phyloP scores from a whole-genome alignment of 202 grass and related monocot species.

The Digitaria exilis region DNA sequence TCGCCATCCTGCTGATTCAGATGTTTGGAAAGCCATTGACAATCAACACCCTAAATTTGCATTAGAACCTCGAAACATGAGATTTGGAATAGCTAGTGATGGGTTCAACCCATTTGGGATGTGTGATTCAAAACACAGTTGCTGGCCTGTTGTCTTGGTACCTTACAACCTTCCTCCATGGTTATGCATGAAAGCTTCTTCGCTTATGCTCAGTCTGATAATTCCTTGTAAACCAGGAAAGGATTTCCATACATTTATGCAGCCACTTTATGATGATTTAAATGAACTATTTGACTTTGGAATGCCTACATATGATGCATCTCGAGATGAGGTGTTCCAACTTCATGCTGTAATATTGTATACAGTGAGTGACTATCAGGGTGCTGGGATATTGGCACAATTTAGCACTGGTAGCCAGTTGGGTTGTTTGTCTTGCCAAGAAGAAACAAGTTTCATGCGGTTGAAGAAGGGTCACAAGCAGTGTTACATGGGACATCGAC shows the following conservation, averaged over 20 bases:
- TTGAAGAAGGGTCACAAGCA: constrained; percentile 34
- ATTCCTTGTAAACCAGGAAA: constrained; percentile 20
- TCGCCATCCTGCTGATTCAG: constrained; percentile 32
- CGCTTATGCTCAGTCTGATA: constrained; percentile 34
- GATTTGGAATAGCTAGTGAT: constrained; percentile 39
- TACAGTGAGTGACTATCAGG: constrained; percentile 36
- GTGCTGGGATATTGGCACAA: constrained; percentile 2
- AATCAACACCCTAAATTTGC: neutral
- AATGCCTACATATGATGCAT: constrained; percentile 45
- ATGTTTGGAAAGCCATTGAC: constrained; percentile 36
- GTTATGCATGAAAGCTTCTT: constrained; percentile 52
- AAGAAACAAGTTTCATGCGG: constrained; percentile 23
- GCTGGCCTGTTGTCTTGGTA: constrained; percentile 38
- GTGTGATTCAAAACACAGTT: neutral
- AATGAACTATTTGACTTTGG: constrained; percentile 36
- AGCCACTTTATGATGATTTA: constrained; percentile 41
- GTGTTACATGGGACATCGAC: constrained; percentile 30
- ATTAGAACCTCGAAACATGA: constrained; percentile 14
- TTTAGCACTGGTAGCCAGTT: neutral
- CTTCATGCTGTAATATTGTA: constrained; percentile 16
- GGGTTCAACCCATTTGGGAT: constrained; percentile 41
- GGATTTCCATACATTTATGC: constrained; percentile 25
- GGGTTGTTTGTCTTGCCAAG: constrained; percentile 10
- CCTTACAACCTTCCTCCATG: constrained; percentile 45
- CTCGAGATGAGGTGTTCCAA: constrained; percentile 24